Evolutionary conservation across 768 basidiomycete species (phyloP).

Genomic region (Dacryopinax primogenitus): DNA sequence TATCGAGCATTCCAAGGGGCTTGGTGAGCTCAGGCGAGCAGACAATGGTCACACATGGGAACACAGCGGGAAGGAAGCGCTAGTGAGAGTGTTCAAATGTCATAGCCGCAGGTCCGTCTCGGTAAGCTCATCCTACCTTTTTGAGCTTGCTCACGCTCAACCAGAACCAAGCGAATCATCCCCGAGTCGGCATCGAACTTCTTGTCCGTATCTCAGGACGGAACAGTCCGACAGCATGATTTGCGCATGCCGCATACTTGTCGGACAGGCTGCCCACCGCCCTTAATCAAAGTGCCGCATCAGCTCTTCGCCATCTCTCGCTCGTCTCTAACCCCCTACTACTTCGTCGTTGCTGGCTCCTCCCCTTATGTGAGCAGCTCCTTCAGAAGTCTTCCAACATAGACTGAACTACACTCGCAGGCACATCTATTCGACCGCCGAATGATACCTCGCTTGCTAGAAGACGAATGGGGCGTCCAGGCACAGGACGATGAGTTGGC

Average conservation of each 20-base stretch:
- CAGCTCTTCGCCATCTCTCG: slow-evolving; percentile 60
- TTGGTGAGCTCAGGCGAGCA: slow-evolving; percentile 16
- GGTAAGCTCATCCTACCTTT: background rate
- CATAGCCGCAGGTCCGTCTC: slow-evolving; percentile 34
- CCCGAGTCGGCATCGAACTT: slow-evolving; percentile 63
- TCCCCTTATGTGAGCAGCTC: slow-evolving; percentile 50
- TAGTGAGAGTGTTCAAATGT: slow-evolving; percentile 48
- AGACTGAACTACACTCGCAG: slow-evolving; percentile 29
- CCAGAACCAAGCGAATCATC: slow-evolving; percentile 62
- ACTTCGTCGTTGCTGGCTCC: slow-evolving; percentile 75
- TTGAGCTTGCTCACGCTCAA: slow-evolving; percentile 5
- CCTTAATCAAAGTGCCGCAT: slow-evolving; percentile 51
- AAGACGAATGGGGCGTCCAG: slow-evolving; percentile 57
- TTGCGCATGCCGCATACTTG: slow-evolving; percentile 61
- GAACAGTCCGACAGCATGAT: slow-evolving; percentile 79
- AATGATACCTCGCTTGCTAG: slow-evolving; percentile 46
- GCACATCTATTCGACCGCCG: slow-evolving; percentile 76
- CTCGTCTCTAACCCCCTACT: slow-evolving; percentile 67
- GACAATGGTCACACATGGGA: slow-evolving; percentile 25
- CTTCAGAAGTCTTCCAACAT: slow-evolving; percentile 12
- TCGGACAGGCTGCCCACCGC: slow-evolving; percentile 46
- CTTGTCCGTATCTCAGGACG: slow-evolving; percentile 45
- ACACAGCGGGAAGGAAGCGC: slow-evolving; percentile 37
- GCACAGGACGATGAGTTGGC: slow-evolving; percentile 42
- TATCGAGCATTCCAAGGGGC: slow-evolving; percentile 27